Conservation (phyloP, 495 filamentous ascomycete genomes). For the Penicillium salamii region DNA sequence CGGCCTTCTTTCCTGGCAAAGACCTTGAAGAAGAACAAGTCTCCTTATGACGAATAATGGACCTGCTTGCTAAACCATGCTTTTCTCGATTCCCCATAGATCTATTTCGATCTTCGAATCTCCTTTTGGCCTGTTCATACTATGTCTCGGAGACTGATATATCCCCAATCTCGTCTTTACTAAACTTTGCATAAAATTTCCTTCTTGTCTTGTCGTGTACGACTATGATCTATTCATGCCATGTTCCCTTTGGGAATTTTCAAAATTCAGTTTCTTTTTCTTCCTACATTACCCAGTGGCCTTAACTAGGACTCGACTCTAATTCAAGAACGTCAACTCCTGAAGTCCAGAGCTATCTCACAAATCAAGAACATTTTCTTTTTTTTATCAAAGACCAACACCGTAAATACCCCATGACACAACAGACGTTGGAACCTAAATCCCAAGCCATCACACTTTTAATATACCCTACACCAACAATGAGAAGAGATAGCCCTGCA, state of each 20-base stretch:
- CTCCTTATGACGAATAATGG: slow-evolving; percentile 13
- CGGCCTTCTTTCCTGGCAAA: slow-evolving; percentile 12
- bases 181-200: background rate
- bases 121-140: slow-evolving; percentile 6
- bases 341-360: too few relatives aligned
- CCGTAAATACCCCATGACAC: too few relatives aligned
- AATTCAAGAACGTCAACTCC: too few relatives aligned
- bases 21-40: slow-evolving; percentile 10
- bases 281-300: background rate
- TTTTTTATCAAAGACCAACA: background rate
- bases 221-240: slow-evolving; percentile 1
- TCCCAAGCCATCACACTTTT: too few relatives aligned
- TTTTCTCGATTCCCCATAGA: background rate
- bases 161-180: background rate
- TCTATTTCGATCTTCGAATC: background rate
- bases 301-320: too few relatives aligned
- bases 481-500: background rate
- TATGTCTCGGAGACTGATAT: background rate
- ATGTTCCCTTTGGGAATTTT: background rate
- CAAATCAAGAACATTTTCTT: background rate
- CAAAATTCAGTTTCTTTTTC: background rate
- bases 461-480: too few relatives aligned
- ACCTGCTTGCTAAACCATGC: slow-evolving; percentile 1
- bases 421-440: too few relatives aligned
- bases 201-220: background rate